Base-by-base conservation (phyloP, 2,329 filamentous ascomycete genomes). In the Alternaria panax region DNA sequence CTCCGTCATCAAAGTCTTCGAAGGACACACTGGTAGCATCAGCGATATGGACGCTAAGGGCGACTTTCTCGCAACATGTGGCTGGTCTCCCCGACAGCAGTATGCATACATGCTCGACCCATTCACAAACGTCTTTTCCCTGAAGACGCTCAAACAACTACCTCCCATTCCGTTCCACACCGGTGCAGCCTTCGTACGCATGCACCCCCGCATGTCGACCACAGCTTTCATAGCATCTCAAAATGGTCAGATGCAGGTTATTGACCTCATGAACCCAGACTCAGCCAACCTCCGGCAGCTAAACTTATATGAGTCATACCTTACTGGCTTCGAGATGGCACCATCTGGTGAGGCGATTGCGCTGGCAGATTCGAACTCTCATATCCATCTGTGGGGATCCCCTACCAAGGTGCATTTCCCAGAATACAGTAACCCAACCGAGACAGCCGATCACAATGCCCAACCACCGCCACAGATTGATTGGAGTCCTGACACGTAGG, bases 1-100 rank as follows among this genome's bases (percentile, higher is more conserved):
- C 72, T 86, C 87, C 41, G 85, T 97, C 5, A 83, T 95, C 67
- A 96, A 94, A 75, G 88, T 87, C 11, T 99, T 95, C 91, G 92
- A 92, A 75, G 93, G 94, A 0, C 95, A 99, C 74, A 90, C 90
- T 1, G 91, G 92, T 8, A 87, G 89, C 51, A 92, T 99, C 75
- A 97, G 92, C 77, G 94, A 98, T 76, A 97, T 99, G 92, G 95
- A 99, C 80, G 92, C 93, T 8, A 92, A 95, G 74, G 92, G 95
- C 72, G 94, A 98, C 76, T 95, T 95, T 67, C 88, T 99, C 54
- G 91, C 98, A 22, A 98, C 95, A 5, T 99, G 95, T 77, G 95
- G 95, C 34, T 96, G 92, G 79, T 96, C 94, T 1, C 86, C 92
- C 24, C 88, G 94, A 66, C 92, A 93, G 71, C 84, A 92, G 66